These are phyloP conservation scores for Zygotorulaspora danielsina DNA, from an alignment of 805 yeast species.

Conservation along the genomic window DNA sequence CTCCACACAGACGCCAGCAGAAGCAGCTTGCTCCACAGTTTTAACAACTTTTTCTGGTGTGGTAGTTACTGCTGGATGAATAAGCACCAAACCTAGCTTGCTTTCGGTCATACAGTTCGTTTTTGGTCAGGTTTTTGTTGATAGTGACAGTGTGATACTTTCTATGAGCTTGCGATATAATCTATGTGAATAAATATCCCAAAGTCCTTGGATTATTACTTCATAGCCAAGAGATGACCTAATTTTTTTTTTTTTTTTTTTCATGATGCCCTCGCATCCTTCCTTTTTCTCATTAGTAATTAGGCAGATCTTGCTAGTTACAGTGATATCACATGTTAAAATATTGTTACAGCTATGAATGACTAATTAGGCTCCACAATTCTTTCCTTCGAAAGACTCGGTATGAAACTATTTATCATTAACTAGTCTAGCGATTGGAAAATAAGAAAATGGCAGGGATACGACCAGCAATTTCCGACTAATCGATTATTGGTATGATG, in stretches of 20 bases:
- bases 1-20: constrained; percentile 27
- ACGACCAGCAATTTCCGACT: too few relatives aligned
- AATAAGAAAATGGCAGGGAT: too few relatives aligned
- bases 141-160: not conserved
- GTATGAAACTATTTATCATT: not conserved
- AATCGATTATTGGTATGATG: too few relatives aligned
- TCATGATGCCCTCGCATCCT: not conserved
- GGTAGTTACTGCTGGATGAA: constrained; percentile 66
- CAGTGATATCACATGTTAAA: constrained; percentile 3
- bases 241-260: constrained; percentile 1
- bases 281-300: constrained; percentile 1
- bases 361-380: too few relatives aligned
- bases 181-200: too few relatives aligned
- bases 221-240: too few relatives aligned
- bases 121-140: not conserved
- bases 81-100: constrained; percentile 40
- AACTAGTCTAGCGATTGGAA: not conserved
- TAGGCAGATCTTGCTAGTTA: not conserved
- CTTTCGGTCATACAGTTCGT: constrained; percentile 8
- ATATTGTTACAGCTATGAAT: constrained; percentile 1
- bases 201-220: too few relatives aligned
- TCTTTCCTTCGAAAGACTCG: too few relatives aligned
- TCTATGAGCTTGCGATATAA: not conserved
- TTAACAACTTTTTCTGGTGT: constrained; percentile 48
- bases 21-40: constrained; percentile 26